These are phyloP conservation scores for Suaeda aralocaspica DNA, from an alignment of 148 eudicot genomes.

Conservation along the genomic window DNA sequence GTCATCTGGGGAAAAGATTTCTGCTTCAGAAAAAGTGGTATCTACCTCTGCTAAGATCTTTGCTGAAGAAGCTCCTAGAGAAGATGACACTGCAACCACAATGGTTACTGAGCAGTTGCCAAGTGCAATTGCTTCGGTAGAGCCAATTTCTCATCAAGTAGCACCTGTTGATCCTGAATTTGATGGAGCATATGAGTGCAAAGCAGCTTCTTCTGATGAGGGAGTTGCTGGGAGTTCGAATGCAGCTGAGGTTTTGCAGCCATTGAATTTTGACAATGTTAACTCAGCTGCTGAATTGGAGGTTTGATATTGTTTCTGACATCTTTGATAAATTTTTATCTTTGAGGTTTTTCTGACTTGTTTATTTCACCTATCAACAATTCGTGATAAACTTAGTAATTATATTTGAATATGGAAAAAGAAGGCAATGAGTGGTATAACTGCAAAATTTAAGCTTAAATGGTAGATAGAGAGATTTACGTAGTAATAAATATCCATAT, in stretches of 20 bases:
- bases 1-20: constrained; percentile 17
- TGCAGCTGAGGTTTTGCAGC: constrained; percentile 34
- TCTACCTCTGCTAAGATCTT: constrained; percentile 12
- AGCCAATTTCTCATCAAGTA: constrained; percentile 1
- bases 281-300: constrained; percentile 68
- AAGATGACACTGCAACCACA: background rate
- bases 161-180: constrained; percentile 30
- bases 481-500: no score
- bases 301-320: constrained; percentile 39
- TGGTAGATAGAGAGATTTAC: no score
- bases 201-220: constrained; percentile 28
- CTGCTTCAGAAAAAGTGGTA: constrained; percentile 23
- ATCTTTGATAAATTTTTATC: background rate
- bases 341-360: no score
- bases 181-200: constrained; percentile 15
- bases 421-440: no score
- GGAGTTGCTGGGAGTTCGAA: constrained; percentile 15
- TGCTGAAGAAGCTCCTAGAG: constrained; percentile 11
- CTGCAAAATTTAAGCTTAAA: no score
- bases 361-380: no score
- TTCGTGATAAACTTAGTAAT: no score
- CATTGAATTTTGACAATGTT: constrained; percentile 56
- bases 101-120: constrained; percentile 15
- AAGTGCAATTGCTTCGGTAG: background rate
- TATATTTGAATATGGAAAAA: no score